Evolutionary conservation across 768 basidiomycete species (phyloP), one percentile per base, ranked within the genome.

Genomic region (Phylloporus sp.): DNA sequence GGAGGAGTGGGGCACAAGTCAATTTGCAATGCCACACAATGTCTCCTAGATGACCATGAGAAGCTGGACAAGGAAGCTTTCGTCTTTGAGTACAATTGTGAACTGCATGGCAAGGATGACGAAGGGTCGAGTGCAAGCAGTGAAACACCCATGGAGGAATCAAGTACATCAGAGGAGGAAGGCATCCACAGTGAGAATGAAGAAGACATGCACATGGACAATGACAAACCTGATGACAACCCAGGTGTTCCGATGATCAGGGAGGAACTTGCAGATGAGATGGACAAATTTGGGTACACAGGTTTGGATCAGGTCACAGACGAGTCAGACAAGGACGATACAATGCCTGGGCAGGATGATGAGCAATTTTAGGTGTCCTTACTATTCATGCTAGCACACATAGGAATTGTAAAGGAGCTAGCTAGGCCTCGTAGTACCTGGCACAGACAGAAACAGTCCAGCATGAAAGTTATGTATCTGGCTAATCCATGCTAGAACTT

Each of bases 221-320:
- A 9, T 35, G 34, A 35, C 6, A 8, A 15, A 43, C 6, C 42
- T n/a, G 27, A 18, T 35, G 34, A n/a, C 6, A 29, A 23, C 35
- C 31, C 47, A 29, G 36, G 35, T 12, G 4, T 13, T 13, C 9
- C n/a, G 23, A 9, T 45, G 12, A 36, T 36, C 22, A 26, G 11
- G 6, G 34, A 50, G 13, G 43, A 51, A 13, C 50, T 51, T 13
- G 7, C 16, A 6, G 50, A 51, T 6, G 20, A 51, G 24, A 51
- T 51, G 50, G 50, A 51, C 2, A 13, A 51, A 36, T 51, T 22
- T n/a, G 27, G 43, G 9, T 51, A 51, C 10, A 31, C 43, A 5
- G 35, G 43, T 9, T 31, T 51, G 43, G 50, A 42, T 28, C 48
- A 49, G 11, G 38, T 40, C 16, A 8, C 41, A 9, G 41, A 41